Evolutionary conservation across 2,329 filamentous ascomycete species (phyloP).

Genomic region (Xylaria sp.): DNA sequence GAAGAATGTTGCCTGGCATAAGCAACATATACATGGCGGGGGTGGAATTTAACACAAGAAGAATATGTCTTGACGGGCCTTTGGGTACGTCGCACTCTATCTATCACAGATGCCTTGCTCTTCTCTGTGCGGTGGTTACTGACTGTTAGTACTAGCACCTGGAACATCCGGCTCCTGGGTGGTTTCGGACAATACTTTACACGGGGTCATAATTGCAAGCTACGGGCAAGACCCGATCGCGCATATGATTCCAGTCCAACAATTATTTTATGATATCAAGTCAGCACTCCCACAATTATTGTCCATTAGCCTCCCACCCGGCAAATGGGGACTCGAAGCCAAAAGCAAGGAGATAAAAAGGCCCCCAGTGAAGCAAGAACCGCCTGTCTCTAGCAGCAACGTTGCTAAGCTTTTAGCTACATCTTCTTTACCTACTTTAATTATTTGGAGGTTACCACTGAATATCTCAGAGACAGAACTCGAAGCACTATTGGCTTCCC

Average conservation of each 20-base stretch:
- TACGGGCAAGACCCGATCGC: background rate
- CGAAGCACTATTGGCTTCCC: background rate
- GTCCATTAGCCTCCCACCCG: background rate
- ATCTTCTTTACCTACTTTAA: background rate
- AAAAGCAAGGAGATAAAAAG: background rate
- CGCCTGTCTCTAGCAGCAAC: background rate
- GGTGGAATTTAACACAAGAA: background rate
- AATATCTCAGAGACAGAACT: background rate
- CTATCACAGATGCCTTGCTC: background rate
- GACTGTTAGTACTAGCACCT: background rate
- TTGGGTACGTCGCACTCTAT: background rate
- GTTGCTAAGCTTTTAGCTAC: background rate
- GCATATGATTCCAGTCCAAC: background rate
- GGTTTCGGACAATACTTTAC: background rate
- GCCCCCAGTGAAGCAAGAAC: no score
- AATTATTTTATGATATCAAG: background rate
- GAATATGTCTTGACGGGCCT: background rate
- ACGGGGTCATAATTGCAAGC: background rate
- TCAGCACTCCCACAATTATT: background rate
- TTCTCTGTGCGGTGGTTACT: background rate
- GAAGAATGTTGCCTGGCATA: background rate
- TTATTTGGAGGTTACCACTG: background rate
- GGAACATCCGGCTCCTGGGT: constrained; percentile 5
- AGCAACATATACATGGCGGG: background rate
- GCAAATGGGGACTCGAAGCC: background rate